Evolutionary conservation across 2,329 filamentous ascomycete species (phyloP).

Genomic region (Aspergillus sp.): DNA sequence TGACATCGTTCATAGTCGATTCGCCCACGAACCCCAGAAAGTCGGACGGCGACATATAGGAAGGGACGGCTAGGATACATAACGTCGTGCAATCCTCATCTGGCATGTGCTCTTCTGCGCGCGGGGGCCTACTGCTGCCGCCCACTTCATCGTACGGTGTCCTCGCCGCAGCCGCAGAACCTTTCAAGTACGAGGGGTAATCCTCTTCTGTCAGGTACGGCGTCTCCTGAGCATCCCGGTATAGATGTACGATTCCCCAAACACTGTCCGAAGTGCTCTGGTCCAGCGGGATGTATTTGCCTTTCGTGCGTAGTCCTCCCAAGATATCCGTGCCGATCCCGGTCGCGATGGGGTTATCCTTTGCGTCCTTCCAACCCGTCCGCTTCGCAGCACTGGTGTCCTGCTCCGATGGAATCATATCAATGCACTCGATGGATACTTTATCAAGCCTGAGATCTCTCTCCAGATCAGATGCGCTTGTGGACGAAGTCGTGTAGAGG

Average conservation of each 20-base stretch:
- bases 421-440: slow-evolving; percentile 79
- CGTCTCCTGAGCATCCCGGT: slow-evolving; percentile 79
- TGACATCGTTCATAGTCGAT: slow-evolving; percentile 80
- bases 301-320: slow-evolving; percentile 78
- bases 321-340: slow-evolving; percentile 54
- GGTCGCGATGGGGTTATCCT: slow-evolving; percentile 47
- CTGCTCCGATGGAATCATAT: slow-evolving; percentile 57
- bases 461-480: slow-evolving; percentile 21
- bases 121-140: slow-evolving; percentile 22
- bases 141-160: slow-evolving; percentile 29
- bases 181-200: slow-evolving; percentile 45
- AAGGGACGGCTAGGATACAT: slow-evolving; percentile 92
- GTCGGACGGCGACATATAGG: slow-evolving; percentile 87
- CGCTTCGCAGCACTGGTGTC: slow-evolving; percentile 28
- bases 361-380: slow-evolving; percentile 24
- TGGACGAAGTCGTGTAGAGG: slow-evolving; percentile 25
- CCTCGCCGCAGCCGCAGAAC: slow-evolving; percentile 38
- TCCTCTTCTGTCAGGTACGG: slow-evolving; percentile 56
- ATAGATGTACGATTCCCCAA: slow-evolving; percentile 93
- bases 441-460: slow-evolving; percentile 78
- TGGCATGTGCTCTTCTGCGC: slow-evolving; percentile 15
- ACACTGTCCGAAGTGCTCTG: slow-evolving; percentile 74
- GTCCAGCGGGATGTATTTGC: slow-evolving; percentile 71
- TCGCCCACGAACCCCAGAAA: slow-evolving; percentile 91
- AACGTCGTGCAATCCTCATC: slow-evolving; percentile 76